phyloP scores from a whole-genome alignment of 805 yeast species.

The Cyberlindnera maritima region DNA sequence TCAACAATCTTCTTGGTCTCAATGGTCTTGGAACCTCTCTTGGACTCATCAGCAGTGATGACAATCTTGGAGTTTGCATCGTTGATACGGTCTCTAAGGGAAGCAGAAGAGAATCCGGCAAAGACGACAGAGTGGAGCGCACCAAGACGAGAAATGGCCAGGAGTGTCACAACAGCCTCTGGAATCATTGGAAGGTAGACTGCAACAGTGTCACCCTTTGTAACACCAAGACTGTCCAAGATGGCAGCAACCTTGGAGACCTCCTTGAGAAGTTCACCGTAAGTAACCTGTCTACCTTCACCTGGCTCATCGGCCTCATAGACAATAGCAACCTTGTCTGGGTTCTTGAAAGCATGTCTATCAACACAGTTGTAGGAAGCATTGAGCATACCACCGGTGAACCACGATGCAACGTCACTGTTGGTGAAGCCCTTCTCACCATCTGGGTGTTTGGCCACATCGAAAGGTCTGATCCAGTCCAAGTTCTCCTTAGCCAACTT shows the following conservation, averaged over 20 bases:
- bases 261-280: constrained; percentile 79
- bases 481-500: constrained; percentile 68
- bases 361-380: constrained; percentile 94
- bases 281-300: constrained; percentile 73
- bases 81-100: constrained; percentile 83
- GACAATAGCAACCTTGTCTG: constrained; percentile 79
- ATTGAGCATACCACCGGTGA: constrained; percentile 86
- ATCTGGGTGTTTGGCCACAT: constrained; percentile 51
- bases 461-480: constrained; percentile 78
- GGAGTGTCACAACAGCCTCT: constrained; percentile 89
- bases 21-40: constrained; percentile 92
- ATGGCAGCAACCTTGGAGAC: constrained; percentile 87
- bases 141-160: constrained; percentile 91
- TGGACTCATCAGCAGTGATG: constrained; percentile 93
- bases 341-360: constrained; percentile 86
- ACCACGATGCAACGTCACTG: constrained; percentile 71
- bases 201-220: constrained; percentile 95
- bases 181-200: constrained; percentile 98
- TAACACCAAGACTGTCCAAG: constrained; percentile 79
- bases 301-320: constrained; percentile 95
- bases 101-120: constrained; percentile 95
- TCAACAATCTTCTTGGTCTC: constrained; percentile 93
- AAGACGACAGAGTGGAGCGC: constrained; percentile 95
- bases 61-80: constrained; percentile 86
- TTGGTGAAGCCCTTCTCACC: constrained; percentile 45